Conservation (phyloP, 176 grass and related monocot species). For the Eleusine coracana region DNA sequence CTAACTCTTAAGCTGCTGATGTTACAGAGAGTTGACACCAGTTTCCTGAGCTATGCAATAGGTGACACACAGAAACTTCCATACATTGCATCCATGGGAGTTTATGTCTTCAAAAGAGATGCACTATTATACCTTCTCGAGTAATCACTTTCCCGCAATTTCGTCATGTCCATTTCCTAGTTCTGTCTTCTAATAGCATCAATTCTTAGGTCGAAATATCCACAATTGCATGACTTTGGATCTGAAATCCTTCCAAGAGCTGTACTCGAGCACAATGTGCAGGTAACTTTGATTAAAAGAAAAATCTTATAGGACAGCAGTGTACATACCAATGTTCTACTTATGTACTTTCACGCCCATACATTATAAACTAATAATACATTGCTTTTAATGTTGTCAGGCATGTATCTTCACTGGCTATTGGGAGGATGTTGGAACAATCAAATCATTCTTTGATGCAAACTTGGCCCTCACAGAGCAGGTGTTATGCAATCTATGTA, state of each 20-base stretch:
- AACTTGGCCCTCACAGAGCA: conserved; percentile 81
- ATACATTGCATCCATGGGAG: conserved; percentile 84
- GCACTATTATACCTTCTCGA: conserved; percentile 65
- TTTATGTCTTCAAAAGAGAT: conserved; percentile 81
- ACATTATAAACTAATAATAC: neutral
- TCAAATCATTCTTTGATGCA: conserved; percentile 79
- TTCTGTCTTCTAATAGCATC: conserved; percentile 25
- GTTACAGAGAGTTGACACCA: conserved; percentile 64
- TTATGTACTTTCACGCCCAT: neutral
- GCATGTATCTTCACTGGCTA: conserved; percentile 70
- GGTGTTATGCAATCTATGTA: conserved; percentile 41
- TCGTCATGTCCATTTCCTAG: neutral
- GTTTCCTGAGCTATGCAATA: conserved; percentile 45
- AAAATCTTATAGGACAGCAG: neutral
- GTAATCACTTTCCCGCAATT: conserved; percentile 28
- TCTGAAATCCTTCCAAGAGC: conserved; percentile 75
- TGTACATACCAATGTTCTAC: neutral
- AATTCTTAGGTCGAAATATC: conserved; percentile 62
- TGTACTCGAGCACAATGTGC: conserved; percentile 61
- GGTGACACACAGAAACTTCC: conserved; percentile 45
- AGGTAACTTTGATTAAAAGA: conserved; percentile 45
- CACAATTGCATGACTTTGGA: conserved; percentile 72
- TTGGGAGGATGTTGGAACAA: conserved; percentile 87
- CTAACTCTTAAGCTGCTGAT: conserved; percentile 17
- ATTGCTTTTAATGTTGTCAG: conserved; percentile 38